Percentiles rank a stretch among this genome's conserved stretches.
Conservation (phyloP, 139 green algal genomes). For the Chlamydomonas sp. region DNA sequence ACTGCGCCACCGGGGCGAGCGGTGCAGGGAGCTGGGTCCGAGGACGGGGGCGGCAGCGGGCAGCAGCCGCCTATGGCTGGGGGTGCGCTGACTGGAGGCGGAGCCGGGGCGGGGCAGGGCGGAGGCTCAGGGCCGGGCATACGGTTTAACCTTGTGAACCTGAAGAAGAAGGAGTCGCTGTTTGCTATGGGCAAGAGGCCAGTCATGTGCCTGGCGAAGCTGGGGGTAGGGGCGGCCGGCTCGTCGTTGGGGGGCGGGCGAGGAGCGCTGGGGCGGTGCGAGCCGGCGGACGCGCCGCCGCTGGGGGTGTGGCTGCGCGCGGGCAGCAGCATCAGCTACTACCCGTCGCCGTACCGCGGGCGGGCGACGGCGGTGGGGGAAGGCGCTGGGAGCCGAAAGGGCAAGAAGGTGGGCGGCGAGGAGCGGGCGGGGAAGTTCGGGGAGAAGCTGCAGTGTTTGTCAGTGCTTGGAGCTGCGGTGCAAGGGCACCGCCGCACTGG, state of each 20-base stretch:
- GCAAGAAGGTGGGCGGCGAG: constrained; percentile 17
- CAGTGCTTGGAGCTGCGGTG: too few species aligned
- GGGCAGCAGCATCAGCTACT: constrained; percentile 50
- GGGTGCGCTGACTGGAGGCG: background rate
- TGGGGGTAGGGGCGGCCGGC: background rate
- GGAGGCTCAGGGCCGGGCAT: background rate
- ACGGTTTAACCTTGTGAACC: constrained; percentile 71
- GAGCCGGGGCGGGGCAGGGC: background rate
- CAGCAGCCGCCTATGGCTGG: background rate
- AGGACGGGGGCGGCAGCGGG: background rate
- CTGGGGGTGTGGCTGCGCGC: constrained; percentile 34
- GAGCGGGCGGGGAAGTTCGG: background rate
- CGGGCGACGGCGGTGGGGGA: constrained; percentile 19
- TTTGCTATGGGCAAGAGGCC: constrained; percentile 56
- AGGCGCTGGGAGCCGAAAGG: constrained; percentile 13
- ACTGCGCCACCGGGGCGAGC: background rate
- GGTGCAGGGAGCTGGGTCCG: background rate
- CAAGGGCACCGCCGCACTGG: too few species aligned
- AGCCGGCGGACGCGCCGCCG: background rate
- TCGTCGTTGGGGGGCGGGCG: background rate
- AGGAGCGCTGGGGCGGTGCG: background rate
- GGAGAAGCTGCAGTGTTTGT: too few species aligned
- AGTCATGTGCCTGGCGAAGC: constrained; percentile 45
- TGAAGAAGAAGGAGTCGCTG: constrained; percentile 62
- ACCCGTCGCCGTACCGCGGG: constrained; percentile 57